Percentiles rank a stretch among this genome's conserved stretches.
phyloP scores from a whole-genome alignment of 108 stramenopile species.

The Pseudonitzschia delicatissima region DNA sequence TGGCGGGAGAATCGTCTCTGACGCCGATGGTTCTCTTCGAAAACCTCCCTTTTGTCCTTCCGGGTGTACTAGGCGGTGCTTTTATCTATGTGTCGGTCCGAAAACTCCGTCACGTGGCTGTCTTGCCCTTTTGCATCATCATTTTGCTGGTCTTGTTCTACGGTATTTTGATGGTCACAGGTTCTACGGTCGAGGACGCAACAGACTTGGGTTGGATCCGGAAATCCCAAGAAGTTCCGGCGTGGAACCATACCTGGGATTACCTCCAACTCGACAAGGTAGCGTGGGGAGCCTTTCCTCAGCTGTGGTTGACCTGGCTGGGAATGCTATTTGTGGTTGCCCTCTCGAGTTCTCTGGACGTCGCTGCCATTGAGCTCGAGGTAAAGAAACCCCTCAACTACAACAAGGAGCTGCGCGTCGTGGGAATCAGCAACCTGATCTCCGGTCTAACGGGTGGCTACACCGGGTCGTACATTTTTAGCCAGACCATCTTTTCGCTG shows the following conservation, averaged over 20 bases:
- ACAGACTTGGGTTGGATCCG: slow-evolving; percentile 82
- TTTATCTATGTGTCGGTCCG: slow-evolving; percentile 70
- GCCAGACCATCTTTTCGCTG: slow-evolving; percentile 94
- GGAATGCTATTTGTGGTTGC: slow-evolving; percentile 96
- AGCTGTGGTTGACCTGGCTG: slow-evolving; percentile 53
- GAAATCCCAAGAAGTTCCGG: slow-evolving; percentile 43
- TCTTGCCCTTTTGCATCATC: slow-evolving; percentile 80
- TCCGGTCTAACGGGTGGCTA: slow-evolving; percentile 89
- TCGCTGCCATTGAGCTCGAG: slow-evolving; percentile 98
- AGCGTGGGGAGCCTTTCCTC: slow-evolving; percentile 69
- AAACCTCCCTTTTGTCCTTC: slow-evolving; percentile 52
- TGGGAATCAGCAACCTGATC: slow-evolving; percentile 89
- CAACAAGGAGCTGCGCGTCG: slow-evolving; percentile 88
- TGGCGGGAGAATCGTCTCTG: slow-evolving; percentile 45
- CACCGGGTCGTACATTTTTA: slow-evolving; percentile 91
- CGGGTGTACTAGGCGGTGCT: slow-evolving; percentile 82
- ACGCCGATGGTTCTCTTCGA: slow-evolving; percentile 48
- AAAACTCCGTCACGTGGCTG: slow-evolving; percentile 70
- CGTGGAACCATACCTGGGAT: slow-evolving; percentile 85
- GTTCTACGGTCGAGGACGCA: slow-evolving; percentile 61
- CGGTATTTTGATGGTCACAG: slow-evolving; percentile 45
- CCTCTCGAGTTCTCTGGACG: slow-evolving; percentile 90
- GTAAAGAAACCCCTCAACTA: slow-evolving; percentile 89
- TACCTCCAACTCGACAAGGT: slow-evolving; percentile 79
- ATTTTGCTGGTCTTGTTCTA: slow-evolving; percentile 81